Base-by-base conservation (phyloP, 1,284 basidiomycete species). In the Irpex lacteus region DNA sequence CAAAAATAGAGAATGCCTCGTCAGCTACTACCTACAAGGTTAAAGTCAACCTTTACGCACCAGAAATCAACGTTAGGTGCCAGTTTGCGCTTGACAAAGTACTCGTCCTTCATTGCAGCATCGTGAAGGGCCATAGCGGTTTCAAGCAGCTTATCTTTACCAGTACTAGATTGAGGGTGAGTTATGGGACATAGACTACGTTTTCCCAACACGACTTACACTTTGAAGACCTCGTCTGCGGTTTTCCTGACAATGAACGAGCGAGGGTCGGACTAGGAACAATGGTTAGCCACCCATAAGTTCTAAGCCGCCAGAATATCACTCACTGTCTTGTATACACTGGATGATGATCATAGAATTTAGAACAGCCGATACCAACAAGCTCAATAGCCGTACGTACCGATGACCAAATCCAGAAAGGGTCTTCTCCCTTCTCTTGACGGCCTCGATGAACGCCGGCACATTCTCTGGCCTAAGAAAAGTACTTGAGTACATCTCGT, bases 51-150 rank as follows among this genome's bases (percentile, higher is more conserved):
- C 7, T 18, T 1, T 21, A 77, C 86, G 70, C 72, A 91, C 90
- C 90, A 93, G 73, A 92, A 93, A 73, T 93, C 92, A 38, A 93
- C 92, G 71, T 94, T 94, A 2, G 92, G 92, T 74, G 89, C 90
- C 8, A 92, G 77, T 71, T 82, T 87, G 37, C 92, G 82, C 66
- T 85, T 86, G 67, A 89, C 81, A 69, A 94, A 95, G 76, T 93
- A 96, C 44, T 94, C 90, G 68, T 96, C 94, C 69, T 90, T 90
- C 83, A 95, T 89, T 3, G 55, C 55, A 5, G 89, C 87, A 70
- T 95, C 91, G 69, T 95, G 92, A 60, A 96, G 79, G 7, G 88
- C 87, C 88, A 96, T 93, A 0, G 94, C 94, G 8, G 92, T 95
- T 66, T 94, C 89, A 37, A 96, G 81, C 0, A 95, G 78, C 67